Evolutionary conservation across 2,329 filamentous ascomycete species (phyloP), one percentile per base, ranked within the genome.

Genomic region (Coniochaeta prunicola): DNA sequence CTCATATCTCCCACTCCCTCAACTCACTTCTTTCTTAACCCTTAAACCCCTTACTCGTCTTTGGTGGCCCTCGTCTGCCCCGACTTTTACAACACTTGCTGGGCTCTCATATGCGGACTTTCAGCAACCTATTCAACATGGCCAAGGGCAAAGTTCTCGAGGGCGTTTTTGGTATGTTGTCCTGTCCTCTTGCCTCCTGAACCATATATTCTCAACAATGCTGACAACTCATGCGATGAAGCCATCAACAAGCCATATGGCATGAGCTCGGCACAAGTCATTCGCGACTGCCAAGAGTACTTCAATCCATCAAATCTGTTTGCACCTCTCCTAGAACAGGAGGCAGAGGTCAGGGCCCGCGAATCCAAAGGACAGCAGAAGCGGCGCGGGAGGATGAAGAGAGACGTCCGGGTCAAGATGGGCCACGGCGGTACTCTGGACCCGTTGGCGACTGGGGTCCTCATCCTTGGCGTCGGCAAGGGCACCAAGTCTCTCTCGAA

Each of bases 351-450:
- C 54, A 82, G 84, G 59, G 72, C 78, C 17, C 74, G 77, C 64
- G 87, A 90, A 70, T 76, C 76, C 60, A 77, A 81, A 59, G 77
- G 78, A 59, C 84, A 88, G 69, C 80, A 81, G 64, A 79, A 81
- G 65, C 82, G 87, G 61, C 81, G 85, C 61, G 76, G 76, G 63
- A 75, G 74, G 53, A 79, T 80, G 62, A 83, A 84, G 71, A 81
- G 81, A 65, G 77, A 81, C 1, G 71, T 87, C 5, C 84, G 90
- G 62, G 88, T 97, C 65, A 99, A 97, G 78, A 90, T 97, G 68
- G 94, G 94, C 34, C 94, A 99, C 75, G 94, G 94, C 61, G 94
- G 94, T 48, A 99, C 94, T 1, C 82, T 99, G 19, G 94, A 99
- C 69, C 94, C 94, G 28, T 82, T 97, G 67, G 94, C 94, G 9